Percentiles rank a stretch among this genome's conserved stretches.
Conservation (phyloP, 805 yeast species). For the Teunomyces funiuensis region DNA sequence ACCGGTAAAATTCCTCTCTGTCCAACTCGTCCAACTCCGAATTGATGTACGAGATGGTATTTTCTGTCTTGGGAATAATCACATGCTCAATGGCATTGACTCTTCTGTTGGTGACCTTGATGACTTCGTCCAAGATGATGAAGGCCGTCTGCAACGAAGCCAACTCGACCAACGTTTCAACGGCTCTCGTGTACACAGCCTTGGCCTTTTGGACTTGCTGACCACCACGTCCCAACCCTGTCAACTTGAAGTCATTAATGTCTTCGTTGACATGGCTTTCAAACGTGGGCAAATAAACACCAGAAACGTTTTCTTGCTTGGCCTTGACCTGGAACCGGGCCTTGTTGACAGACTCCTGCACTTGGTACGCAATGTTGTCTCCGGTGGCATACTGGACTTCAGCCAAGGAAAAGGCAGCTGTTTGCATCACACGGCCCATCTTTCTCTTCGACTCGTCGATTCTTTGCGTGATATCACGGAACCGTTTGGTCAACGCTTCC, state of each 20-base stretch:
- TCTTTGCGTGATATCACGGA: slow-evolving; percentile 91
- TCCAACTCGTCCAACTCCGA: slow-evolving; percentile 96
- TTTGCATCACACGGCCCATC: slow-evolving; percentile 98
- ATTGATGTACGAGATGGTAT: slow-evolving; percentile 87
- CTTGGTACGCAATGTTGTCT: slow-evolving; percentile 92
- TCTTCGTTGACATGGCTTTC: slow-evolving; percentile 81
- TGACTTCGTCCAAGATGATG: slow-evolving; percentile 94
- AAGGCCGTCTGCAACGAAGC: slow-evolving; percentile 97
- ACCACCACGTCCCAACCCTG: slow-evolving; percentile 98
- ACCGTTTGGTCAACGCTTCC: slow-evolving; percentile 93
- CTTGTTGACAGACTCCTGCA: slow-evolving; percentile 86
- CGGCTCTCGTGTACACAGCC: slow-evolving; percentile 89
- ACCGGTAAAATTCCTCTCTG: slow-evolving; percentile 95
- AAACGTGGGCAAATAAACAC: slow-evolving; percentile 91
- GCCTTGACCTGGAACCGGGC: slow-evolving; percentile 92
- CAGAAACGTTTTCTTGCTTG: slow-evolving; percentile 93
- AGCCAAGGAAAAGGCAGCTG: slow-evolving; percentile 95
- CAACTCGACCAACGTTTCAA: slow-evolving; percentile 93
- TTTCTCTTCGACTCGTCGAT: slow-evolving; percentile 94
- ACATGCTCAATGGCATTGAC: slow-evolving; percentile 99
- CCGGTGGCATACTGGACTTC: slow-evolving; percentile 98
- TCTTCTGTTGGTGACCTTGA: slow-evolving; percentile 96
- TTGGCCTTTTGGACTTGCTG: slow-evolving; percentile 96
- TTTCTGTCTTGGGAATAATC: slow-evolving; percentile 95
- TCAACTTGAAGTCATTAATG: slow-evolving; percentile 90